Evolutionary conservation across 306 rosid species (phyloP).

Genomic region (Canavalia gladiata): DNA sequence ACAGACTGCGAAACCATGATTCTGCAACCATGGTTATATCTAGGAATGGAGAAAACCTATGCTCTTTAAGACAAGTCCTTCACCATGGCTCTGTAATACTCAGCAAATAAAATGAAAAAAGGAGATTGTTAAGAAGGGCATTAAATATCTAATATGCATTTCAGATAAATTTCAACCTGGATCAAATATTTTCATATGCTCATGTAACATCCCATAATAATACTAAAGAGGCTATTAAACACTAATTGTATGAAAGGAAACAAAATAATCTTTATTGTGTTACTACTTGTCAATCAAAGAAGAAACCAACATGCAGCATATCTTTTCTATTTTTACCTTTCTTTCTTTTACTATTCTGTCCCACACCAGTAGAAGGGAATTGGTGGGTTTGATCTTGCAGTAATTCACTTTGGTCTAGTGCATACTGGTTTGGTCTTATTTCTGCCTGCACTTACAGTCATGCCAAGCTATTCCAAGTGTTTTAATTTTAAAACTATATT

Average conservation of each 20-base stretch:
- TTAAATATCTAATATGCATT: constrained; percentile 22
- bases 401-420: constrained; percentile 39
- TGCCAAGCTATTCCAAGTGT: constrained; percentile 40
- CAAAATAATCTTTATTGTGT: constrained; percentile 8
- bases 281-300: background rate
- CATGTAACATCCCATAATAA: constrained; percentile 23
- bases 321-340: constrained; percentile 21
- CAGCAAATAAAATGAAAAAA: constrained; percentile 42
- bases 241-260: constrained; percentile 23
- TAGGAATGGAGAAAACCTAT: constrained; percentile 26
- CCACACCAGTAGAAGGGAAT: background rate
- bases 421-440: constrained; percentile 30
- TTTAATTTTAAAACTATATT: constrained; percentile 2
- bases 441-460: constrained; percentile 32
- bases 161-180: constrained; percentile 29
- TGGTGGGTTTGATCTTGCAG: background rate
- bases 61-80: constrained; percentile 42
- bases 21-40: constrained; percentile 56
- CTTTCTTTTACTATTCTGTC: constrained; percentile 23
- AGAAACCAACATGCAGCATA: background rate
- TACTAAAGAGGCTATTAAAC: constrained; percentile 18
- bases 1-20: constrained; percentile 91
- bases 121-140: constrained; percentile 4
- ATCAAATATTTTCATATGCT: constrained; percentile 11
- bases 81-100: constrained; percentile 38